Evolutionary conservation across 1,284 basidiomycete species (phyloP).

Genomic region (Rhizoctonia solani): DNA sequence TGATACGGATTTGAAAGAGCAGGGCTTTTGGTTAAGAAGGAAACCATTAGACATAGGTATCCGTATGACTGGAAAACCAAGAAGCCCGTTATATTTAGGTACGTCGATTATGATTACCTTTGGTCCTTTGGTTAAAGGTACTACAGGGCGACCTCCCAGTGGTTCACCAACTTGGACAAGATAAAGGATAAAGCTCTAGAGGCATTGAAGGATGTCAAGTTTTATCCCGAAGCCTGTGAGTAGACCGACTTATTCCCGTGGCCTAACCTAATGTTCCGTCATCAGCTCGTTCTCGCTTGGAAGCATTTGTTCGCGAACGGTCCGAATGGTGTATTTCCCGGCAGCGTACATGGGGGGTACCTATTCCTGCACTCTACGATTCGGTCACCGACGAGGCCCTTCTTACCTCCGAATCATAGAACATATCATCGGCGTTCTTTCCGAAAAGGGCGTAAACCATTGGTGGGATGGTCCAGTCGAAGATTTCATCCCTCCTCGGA

Average conservation of each 20-base stretch:
- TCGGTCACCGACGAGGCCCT: slow-evolving; percentile 65
- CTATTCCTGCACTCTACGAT: slow-evolving; percentile 89
- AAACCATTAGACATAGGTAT: slow-evolving; percentile 84
- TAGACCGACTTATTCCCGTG: slow-evolving; percentile 29
- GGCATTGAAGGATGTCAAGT: slow-evolving; percentile 74
- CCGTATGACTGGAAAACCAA: slow-evolving; percentile 98
- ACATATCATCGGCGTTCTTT: slow-evolving; percentile 79
- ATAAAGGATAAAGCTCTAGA: slow-evolving; percentile 79
- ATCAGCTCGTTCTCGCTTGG: slow-evolving; percentile 80
- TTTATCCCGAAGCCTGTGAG: slow-evolving; percentile 78
- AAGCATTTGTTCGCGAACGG: slow-evolving; percentile 82
- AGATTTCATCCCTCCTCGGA: slow-evolving; percentile 78
- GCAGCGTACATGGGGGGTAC: slow-evolving; percentile 97
- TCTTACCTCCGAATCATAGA: slow-evolving; percentile 69
- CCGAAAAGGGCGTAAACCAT: slow-evolving; percentile 71
- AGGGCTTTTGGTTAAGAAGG: slow-evolving; percentile 66
- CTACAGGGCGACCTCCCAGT: slow-evolving; percentile 90
- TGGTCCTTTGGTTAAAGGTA: neutral
- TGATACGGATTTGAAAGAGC: slow-evolving; percentile 67
- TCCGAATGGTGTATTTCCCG: slow-evolving; percentile 99
- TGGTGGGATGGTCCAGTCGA: slow-evolving; percentile 92
- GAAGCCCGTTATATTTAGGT: slow-evolving; percentile 89
- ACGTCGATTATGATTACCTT: slow-evolving; percentile 24
- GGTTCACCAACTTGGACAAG: slow-evolving; percentile 91
- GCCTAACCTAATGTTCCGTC: slow-evolving; percentile 27